Conservation (phyloP, 768 basidiomycete species). For the Tylopilus vinaceipallidus region DNA sequence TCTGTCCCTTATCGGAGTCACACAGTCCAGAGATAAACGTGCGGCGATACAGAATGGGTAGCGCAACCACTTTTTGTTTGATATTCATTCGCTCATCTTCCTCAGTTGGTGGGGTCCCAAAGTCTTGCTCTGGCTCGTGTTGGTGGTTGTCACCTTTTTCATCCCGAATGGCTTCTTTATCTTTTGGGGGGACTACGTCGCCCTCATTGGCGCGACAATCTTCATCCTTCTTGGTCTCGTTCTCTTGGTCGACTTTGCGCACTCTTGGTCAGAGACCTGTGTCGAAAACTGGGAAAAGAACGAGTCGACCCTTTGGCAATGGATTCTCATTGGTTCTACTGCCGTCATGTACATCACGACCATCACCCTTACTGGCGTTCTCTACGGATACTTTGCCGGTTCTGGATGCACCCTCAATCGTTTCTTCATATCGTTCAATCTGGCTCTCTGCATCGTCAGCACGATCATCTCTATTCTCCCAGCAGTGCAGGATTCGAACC, state of each 20-base stretch:
- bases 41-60: slow-evolving; percentile 97
- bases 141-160: slow-evolving; percentile 83
- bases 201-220: slow-evolving; percentile 86
- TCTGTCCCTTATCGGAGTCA: slow-evolving; percentile 76
- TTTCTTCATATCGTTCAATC: slow-evolving; percentile 97
- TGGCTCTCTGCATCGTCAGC: slow-evolving; percentile 73
- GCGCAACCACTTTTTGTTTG: slow-evolving; percentile 16
- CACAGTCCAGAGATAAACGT: slow-evolving; percentile 88
- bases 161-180: slow-evolving; percentile 98
- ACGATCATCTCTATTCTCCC: slow-evolving; percentile 85
- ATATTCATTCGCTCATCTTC: slow-evolving; percentile 13
- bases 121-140: slow-evolving; percentile 81
- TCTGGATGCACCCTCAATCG: slow-evolving; percentile 87
- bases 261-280: slow-evolving; percentile 97
- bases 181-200: slow-evolving; percentile 93
- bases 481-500: slow-evolving; percentile 85
- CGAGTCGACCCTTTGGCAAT: slow-evolving; percentile 91
- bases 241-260: slow-evolving; percentile 96
- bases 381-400: slow-evolving; percentile 90
- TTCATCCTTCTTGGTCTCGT: slow-evolving; percentile 98
- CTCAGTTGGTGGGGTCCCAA: slow-evolving; percentile 98
- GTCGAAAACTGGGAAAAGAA: slow-evolving; percentile 93
- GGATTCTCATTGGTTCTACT: slow-evolving; percentile 91
- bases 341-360: slow-evolving; percentile 82
- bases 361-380: slow-evolving; percentile 81